phyloP scores from a whole-genome alignment of 75 land plant genomes.

The Sequoia sempervirens region DNA sequence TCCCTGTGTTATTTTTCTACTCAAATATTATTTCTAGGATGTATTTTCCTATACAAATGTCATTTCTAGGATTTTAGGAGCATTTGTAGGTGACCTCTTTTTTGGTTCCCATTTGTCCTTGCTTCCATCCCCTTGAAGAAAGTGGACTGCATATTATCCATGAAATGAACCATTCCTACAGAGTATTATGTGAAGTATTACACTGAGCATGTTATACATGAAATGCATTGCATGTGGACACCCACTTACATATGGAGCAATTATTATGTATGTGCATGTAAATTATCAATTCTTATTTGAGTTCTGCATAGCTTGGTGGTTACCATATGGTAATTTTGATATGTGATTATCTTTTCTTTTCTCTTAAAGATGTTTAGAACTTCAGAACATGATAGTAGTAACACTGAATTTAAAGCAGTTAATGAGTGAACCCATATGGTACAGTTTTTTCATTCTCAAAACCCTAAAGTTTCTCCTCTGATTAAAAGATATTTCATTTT shows the following conservation, averaged over 20 bases:
- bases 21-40: too few relatives aligned
- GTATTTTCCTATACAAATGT: not conserved
- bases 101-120: too few relatives aligned
- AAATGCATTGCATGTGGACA: not conserved
- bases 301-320: not conserved
- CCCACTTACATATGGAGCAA: not conserved
- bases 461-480: not conserved
- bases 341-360: not conserved
- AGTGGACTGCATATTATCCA: not conserved
- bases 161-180: not conserved
- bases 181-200: not conserved
- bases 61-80: not conserved
- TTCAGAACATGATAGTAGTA: not conserved
- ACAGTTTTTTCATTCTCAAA: not conserved
- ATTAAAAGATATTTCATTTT: not conserved
- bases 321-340: not conserved
- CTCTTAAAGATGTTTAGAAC: not conserved
- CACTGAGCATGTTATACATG: not conserved
- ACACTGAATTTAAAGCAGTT: not conserved
- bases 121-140: too few relatives aligned
- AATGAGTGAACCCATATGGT: not conserved
- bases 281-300: not conserved
- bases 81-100: not conserved
- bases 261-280: not conserved
- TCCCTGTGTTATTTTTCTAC: not conserved